Evolutionary conservation across 306 rosid genomes (phyloP).

Genomic region (Citrullus colocynthis): DNA sequence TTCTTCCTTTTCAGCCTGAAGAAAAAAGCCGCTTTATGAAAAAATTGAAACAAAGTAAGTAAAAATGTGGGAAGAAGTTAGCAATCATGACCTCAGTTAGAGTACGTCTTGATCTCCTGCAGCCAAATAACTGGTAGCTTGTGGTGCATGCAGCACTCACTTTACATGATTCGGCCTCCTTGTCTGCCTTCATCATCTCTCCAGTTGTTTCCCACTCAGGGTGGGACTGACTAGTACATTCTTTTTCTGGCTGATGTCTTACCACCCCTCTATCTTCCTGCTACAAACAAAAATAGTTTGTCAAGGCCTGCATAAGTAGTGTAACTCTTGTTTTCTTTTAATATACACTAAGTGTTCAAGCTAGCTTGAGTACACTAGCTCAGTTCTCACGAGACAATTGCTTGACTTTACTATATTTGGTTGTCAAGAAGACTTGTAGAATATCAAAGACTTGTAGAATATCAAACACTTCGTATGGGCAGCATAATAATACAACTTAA

Average conservation of each 20-base stretch:
- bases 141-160: constrained; percentile 19
- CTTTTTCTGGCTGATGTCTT: constrained; percentile 26
- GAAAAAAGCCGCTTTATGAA: background rate
- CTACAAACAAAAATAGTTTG: constrained; percentile 37
- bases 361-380: no score
- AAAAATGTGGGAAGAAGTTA: constrained; percentile 1
- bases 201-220: constrained; percentile 14
- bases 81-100: constrained; percentile 55
- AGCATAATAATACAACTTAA: background rate
- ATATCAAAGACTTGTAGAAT: background rate
- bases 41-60: background rate
- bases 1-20: constrained; percentile 81
- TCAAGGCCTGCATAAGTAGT: constrained; percentile 41
- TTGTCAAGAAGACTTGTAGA: no score
- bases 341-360: no score
- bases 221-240: constrained; percentile 8
- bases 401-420: no score
- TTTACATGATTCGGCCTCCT: constrained; percentile 29
- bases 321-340: background rate
- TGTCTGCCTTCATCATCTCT: constrained; percentile 26
- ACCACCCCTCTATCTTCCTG: constrained; percentile 66
- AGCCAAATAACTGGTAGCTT: constrained; percentile 27
- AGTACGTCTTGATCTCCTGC: constrained; percentile 55
- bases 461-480: background rate
- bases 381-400: no score